Evolutionary conservation across 2,329 filamentous ascomycete genomes (phyloP).

Genomic region (Escovopsis sp.): DNA sequence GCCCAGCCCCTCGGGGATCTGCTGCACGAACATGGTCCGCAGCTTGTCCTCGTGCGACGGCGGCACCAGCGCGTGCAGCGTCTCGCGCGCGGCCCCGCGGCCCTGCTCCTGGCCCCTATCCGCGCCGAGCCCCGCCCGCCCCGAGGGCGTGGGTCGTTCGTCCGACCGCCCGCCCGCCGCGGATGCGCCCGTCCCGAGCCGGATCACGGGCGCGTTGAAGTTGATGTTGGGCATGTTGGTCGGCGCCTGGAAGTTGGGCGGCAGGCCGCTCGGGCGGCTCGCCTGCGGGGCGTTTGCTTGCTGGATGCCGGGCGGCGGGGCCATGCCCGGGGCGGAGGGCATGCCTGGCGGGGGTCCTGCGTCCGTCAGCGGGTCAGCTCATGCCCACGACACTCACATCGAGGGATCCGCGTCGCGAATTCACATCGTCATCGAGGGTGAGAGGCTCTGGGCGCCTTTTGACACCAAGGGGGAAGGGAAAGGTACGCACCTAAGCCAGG

Average conservation of each 20-base stretch:
- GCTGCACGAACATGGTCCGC: conserved; percentile 78
- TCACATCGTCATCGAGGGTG: conserved; percentile 1
- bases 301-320: conserved; percentile 62
- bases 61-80: conserved; percentile 57
- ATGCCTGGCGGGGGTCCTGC: conserved; percentile 66
- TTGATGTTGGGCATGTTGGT: conserved; percentile 95
- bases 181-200: conserved; percentile 69
- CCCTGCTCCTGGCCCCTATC: conserved; percentile 54
- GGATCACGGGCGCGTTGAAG: conserved; percentile 92
- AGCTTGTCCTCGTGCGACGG: conserved; percentile 83
- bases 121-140: conserved; percentile 39
- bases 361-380: background rate
- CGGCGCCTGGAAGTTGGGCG: conserved; percentile 73
- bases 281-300: conserved; percentile 59
- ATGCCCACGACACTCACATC: background rate
- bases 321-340: conserved; percentile 66
- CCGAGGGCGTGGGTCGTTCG: conserved; percentile 12
- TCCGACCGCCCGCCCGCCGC: conserved; percentile 28
- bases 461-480: background rate
- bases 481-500: conserved; percentile 61
- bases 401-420: conserved; percentile 7
- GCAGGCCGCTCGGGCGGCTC: conserved; percentile 67
- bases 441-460: too few species aligned
- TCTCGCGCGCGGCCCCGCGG: conserved; percentile 51
- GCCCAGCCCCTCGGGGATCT: conserved; percentile 64